Base-by-base conservation (phyloP, 2,329 filamentous ascomycete genomes). In the Pseudocercospora cruenta region DNA sequence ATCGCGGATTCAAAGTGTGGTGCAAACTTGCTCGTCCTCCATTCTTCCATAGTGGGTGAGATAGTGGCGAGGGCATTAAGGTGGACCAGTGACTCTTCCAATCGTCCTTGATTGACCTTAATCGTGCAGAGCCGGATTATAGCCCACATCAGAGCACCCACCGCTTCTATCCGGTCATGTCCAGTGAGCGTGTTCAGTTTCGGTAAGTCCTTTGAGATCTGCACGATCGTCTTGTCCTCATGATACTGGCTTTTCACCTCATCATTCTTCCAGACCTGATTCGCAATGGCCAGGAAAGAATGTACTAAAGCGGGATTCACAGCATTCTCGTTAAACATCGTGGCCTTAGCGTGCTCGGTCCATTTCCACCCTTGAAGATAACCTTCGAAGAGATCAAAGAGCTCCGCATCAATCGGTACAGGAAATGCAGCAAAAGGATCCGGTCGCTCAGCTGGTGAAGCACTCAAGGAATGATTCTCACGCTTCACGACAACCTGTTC, bases 401-500 rank as follows among this genome's bases (percentile, higher is more conserved):
- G 62, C 8, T 66, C 43, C 0, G 57, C 58, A 26, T 68, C 60
- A 2, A 70, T 59, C 5, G 33, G 24, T 16, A 68, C 60, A 12
- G 68, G 68, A 53, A 70, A 70, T 2, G 64, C 60, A 33, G 61
- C 66, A 57, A 70, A 70, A 4, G 68, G 66, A 60, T 70, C 66
- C 26, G 58, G 67, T 24, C 63, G 60, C 21, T 66, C 62, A 1
- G 28, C 53, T 16, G 65, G 65, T 7, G 65, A 65, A n/a, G 65
- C 65, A 36, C 63, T 66, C 0, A 69, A 63, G 5, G 67, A 64
- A 53, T 65, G 54, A n/a, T 45, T 57, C 49, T 63, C 58, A 12
- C 64, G 60, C n/a, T 65, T 67, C 24, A 66, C 58, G 3, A 60
- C 19, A 1, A 31, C 54, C 19, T 63, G 33, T 26, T 54, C 61